These are phyloP conservation scores for Chlorella ohadii DNA, from an alignment of 139 green algal genomes.

Conservation along the genomic window DNA sequence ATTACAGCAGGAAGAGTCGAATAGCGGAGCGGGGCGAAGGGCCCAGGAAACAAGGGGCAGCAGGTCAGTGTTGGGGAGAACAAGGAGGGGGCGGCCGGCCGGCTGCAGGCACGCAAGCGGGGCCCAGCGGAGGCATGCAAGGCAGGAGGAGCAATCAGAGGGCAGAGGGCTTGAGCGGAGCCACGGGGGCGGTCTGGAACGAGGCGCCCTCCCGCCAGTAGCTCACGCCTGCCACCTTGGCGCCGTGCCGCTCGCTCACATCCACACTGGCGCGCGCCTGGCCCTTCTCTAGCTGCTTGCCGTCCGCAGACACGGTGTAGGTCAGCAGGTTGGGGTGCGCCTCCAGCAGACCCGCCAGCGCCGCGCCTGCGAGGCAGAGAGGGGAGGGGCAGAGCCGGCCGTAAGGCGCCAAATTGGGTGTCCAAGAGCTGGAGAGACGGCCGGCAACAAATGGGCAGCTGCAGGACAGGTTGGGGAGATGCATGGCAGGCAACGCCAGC, in stretches of 20 bases:
- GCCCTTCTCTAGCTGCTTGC: slow-evolving; percentile 43
- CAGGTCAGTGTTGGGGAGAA: not conserved
- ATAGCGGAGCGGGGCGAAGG: too few species aligned
- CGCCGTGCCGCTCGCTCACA: not conserved
- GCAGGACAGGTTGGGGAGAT: too few species aligned
- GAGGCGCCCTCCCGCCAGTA: slow-evolving; percentile 42
- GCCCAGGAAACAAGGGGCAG: not conserved
- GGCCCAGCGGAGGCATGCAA: too few species aligned
- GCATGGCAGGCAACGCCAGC: too few species aligned
- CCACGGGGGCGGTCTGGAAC: slow-evolving; percentile 35
- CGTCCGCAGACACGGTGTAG: slow-evolving; percentile 18
- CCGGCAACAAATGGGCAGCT: too few species aligned
- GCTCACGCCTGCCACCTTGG: slow-evolving; percentile 25
- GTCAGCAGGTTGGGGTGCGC: slow-evolving; percentile 43
- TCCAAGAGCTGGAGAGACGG: too few species aligned
- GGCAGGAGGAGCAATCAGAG: not conserved
- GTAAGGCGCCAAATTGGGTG: not conserved
- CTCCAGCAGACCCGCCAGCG: slow-evolving; percentile 23
- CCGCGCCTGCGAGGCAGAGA: not conserved
- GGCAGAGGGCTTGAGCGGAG: slow-evolving; percentile 14
- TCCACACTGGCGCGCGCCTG: slow-evolving; percentile 24
- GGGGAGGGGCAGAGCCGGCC: not conserved
- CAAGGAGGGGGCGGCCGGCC: too few species aligned
- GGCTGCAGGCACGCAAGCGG: too few species aligned
- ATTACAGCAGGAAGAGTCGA: too few species aligned